A percentile compares a stretch with the other conserved stretches of the same genome.
Conservation (phyloP, 768 basidiomycete genomes). For the Amanita exitialis region DNA sequence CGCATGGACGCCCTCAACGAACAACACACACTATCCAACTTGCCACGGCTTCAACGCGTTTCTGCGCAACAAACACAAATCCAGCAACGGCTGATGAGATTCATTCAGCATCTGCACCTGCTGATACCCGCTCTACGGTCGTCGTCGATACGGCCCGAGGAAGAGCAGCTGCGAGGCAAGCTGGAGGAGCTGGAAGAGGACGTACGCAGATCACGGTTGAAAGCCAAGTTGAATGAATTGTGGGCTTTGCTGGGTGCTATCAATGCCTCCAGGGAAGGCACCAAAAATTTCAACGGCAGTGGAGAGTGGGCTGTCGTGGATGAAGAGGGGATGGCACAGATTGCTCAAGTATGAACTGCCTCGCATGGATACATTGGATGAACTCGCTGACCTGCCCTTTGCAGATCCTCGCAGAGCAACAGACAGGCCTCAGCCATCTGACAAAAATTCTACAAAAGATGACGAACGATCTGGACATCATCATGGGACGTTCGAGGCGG, state of each 20-base stretch:
- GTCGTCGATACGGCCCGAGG: conserved; percentile 68
- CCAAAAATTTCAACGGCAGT: conserved; percentile 23
- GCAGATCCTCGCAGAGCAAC: conserved; percentile 70
- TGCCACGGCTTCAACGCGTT: conserved; percentile 56
- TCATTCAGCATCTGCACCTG: conserved; percentile 71
- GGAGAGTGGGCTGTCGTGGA: conserved; percentile 81
- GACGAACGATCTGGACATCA: conserved; percentile 55
- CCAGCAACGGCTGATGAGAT: conserved; percentile 53
- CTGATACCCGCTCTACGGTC: conserved; percentile 70
- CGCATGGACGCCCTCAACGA: conserved; percentile 52
- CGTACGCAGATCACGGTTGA: conserved; percentile 50
- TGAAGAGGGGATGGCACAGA: conserved; percentile 70
- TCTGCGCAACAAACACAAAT: conserved; percentile 58
- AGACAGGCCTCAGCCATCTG: conserved; percentile 70
- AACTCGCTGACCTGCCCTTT: conserved; percentile 5
- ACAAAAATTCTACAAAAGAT: conserved; percentile 63
- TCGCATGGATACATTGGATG: not conserved
- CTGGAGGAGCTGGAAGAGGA: conserved; percentile 74
- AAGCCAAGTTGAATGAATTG: conserved; percentile 70
- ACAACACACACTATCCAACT: conserved; percentile 55
- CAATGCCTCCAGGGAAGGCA: conserved; percentile 47
- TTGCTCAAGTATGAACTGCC: conserved; percentile 47
- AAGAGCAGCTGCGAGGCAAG: conserved; percentile 61
- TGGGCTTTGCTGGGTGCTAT: conserved; percentile 80
- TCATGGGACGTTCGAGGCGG: conserved; percentile 29